These are phyloP conservation scores for Acer campestre DNA, from an alignment of 345 rosid genomes.

Conservation along the genomic window DNA sequence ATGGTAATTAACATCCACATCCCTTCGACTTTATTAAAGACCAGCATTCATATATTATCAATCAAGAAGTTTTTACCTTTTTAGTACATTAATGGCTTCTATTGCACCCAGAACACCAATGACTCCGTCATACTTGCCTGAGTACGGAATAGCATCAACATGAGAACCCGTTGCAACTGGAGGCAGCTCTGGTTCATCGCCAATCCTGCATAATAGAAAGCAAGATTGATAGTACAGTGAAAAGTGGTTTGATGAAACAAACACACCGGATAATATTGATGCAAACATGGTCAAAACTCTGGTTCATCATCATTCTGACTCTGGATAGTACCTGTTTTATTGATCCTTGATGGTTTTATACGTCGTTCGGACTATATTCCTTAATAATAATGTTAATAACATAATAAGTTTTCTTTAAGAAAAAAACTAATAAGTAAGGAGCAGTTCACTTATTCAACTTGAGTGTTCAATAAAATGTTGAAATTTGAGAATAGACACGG, in stretches of 20 bases:
- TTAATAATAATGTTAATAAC: too few relatives aligned
- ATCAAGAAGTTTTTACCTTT: constrained; percentile 51
- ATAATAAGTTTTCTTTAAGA: too few relatives aligned
- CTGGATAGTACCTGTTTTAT: too few relatives aligned
- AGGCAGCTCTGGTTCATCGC: constrained; percentile 66
- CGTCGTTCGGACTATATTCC: too few relatives aligned
- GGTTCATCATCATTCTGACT: background rate
- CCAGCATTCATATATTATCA: constrained; percentile 10
- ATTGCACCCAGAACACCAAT: constrained; percentile 97
- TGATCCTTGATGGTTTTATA: too few relatives aligned
- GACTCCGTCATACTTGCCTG: constrained; percentile 95
- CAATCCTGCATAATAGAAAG: constrained; percentile 53
- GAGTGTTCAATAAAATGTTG: too few relatives aligned
- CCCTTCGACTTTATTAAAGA: constrained; percentile 1
- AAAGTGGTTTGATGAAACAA: background rate
- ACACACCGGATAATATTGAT: background rate
- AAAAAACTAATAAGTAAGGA: too few relatives aligned
- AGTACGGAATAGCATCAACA: constrained; percentile 95
- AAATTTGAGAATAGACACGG: too few relatives aligned
- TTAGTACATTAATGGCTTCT: constrained; percentile 88
- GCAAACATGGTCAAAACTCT: background rate
- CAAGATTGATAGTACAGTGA: background rate
- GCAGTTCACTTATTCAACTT: too few relatives aligned
- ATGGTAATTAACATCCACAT: background rate
- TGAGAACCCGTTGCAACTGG: constrained; percentile 94